Conservation (phyloP, 1,284 basidiomycete species). For the Erythrobasidium hasegawianum region DNA sequence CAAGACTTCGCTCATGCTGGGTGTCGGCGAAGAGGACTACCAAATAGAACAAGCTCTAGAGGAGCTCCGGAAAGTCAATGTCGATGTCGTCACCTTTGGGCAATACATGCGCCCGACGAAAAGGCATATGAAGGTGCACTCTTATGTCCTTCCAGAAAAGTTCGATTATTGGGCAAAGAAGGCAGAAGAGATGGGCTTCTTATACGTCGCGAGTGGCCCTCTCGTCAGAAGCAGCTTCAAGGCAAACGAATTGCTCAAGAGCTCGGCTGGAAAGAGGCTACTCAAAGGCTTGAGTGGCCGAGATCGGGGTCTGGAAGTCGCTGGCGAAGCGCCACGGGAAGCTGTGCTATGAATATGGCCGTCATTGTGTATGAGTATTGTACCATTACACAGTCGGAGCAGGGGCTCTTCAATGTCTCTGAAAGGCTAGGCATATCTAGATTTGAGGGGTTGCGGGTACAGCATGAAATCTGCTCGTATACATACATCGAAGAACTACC, state of each 20-base stretch:
- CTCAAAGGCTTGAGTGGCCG: constrained; percentile 30
- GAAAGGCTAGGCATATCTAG: too few species aligned
- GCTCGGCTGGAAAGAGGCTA: constrained; percentile 32
- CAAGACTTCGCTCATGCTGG: constrained; percentile 98
- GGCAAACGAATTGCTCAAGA: constrained; percentile 55
- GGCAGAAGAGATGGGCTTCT: constrained; percentile 89
- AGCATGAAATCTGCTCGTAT: too few species aligned
- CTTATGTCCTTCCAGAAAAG: constrained; percentile 89
- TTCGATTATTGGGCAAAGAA: constrained; percentile 86
- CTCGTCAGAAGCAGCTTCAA: constrained; percentile 96
- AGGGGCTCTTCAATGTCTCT: too few species aligned
- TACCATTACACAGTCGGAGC: too few species aligned
- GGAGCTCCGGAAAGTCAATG: constrained; percentile 79
- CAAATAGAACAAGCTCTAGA: constrained; percentile 79
- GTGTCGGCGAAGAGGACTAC: constrained; percentile 83
- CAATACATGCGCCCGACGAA: constrained; percentile 99
- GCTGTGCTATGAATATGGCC: constrained; percentile 45
- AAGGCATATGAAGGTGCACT: constrained; percentile 96
- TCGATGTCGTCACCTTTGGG: constrained; percentile 98
- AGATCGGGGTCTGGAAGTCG: constrained; percentile 28
- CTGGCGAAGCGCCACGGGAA: background rate
- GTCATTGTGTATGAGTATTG: too few species aligned
- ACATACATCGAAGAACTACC: too few species aligned
- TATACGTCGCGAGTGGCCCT: constrained; percentile 96
- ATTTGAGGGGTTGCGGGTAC: too few species aligned